Evolutionary conservation across 805 yeast genomes (phyloP).

Genomic region (Lachancea mirantina): DNA sequence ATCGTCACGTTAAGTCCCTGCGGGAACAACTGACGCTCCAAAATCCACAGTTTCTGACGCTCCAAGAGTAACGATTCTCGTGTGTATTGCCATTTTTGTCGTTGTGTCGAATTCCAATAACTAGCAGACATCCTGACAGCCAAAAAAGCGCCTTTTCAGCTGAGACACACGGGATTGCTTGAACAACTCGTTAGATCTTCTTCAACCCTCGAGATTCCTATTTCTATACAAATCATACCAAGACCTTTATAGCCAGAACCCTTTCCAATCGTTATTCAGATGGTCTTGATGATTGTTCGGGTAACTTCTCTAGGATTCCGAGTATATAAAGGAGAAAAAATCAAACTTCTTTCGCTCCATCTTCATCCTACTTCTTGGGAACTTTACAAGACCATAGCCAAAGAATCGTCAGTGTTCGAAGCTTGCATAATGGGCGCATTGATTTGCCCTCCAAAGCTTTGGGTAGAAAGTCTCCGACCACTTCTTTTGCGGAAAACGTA

Average conservation of each 20-base stretch:
- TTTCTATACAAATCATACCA: too few relatives aligned
- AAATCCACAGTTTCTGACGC: constrained; percentile 36
- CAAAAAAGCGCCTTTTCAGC: too few relatives aligned
- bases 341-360: too few relatives aligned
- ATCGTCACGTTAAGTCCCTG: constrained; percentile 31
- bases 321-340: too few relatives aligned
- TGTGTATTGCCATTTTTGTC: constrained; percentile 74
- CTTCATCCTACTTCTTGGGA: too few relatives aligned
- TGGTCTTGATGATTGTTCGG: too few relatives aligned
- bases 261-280: too few relatives aligned
- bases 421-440: constrained; percentile 50
- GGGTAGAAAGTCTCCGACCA: constrained; percentile 88
- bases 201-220: too few relatives aligned
- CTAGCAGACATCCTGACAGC: constrained; percentile 69
- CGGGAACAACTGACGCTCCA: constrained; percentile 32
- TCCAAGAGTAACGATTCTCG: constrained; percentile 46
- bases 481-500: constrained; percentile 54
- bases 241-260: too few relatives aligned
- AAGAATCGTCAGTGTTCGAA: constrained; percentile 70
- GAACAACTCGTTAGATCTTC: too few relatives aligned
- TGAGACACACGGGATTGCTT: too few relatives aligned
- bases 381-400: constrained; percentile 48
- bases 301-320: too few relatives aligned
- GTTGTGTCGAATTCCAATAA: constrained; percentile 81
- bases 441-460: constrained; percentile 42